These are phyloP conservation scores for Xylaria polymorpha DNA, from an alignment of 2,329 filamentous ascomycete genomes.

Conservation along the genomic window DNA sequence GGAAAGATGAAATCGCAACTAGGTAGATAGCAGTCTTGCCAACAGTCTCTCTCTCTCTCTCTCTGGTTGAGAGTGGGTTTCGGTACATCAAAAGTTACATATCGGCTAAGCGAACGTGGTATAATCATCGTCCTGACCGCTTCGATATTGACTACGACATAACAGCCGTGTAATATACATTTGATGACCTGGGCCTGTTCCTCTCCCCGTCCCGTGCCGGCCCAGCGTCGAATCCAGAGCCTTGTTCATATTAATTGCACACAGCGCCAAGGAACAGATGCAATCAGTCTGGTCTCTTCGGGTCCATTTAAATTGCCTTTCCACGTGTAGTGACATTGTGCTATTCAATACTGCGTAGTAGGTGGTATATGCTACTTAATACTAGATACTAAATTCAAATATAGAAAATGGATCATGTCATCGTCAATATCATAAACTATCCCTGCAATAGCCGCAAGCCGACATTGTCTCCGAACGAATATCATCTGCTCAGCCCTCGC, in stretches of 20 bases:
- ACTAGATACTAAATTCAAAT: slow-evolving; percentile 13
- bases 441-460: slow-evolving; percentile 19
- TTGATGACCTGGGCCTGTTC: slow-evolving; percentile 9
- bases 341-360: background rate
- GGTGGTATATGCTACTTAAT: background rate
- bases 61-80: background rate
- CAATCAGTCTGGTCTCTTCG: slow-evolving; percentile 19
- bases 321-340: slow-evolving; percentile 22
- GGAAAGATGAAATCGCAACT: background rate
- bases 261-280: slow-evolving; percentile 16
- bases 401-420: slow-evolving; percentile 25
- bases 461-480: slow-evolving; percentile 14
- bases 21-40: background rate
- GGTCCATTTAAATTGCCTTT: slow-evolving; percentile 28
- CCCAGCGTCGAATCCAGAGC: slow-evolving; percentile 33
- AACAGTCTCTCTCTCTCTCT: background rate
- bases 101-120: slow-evolving; percentile 21
- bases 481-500: slow-evolving; percentile 27
- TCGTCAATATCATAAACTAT: slow-evolving; percentile 28
- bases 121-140: slow-evolving; percentile 27
- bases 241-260: slow-evolving; percentile 34
- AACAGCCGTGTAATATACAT: slow-evolving; percentile 25
- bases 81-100: slow-evolving; percentile 20
- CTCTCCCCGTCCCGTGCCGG: slow-evolving; percentile 29
- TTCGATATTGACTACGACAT: slow-evolving; percentile 25